These are phyloP conservation scores for Setaria italica DNA, from an alignment of 202 grass and related monocot species.

Conservation along the genomic window DNA sequence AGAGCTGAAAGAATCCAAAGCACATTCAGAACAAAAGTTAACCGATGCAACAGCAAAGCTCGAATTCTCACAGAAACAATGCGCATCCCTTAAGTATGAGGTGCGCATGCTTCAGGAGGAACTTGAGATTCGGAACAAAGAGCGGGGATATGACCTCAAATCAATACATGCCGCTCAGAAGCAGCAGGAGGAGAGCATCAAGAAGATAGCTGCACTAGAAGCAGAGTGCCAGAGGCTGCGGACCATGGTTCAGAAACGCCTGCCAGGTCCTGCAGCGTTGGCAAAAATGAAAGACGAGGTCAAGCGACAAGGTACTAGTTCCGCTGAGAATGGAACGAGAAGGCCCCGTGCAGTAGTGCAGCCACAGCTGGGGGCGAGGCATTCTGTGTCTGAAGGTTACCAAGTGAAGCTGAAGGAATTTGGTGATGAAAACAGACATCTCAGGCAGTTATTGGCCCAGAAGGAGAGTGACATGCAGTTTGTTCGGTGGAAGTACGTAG, in stretches of 20 bases:
- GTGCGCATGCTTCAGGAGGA: conserved; percentile 67
- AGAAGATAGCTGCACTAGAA: conserved; percentile 66
- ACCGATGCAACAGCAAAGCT: conserved; percentile 56
- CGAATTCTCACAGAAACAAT: conserved; percentile 58
- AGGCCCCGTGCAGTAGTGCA: conserved; percentile 24
- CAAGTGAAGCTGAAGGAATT: conserved; percentile 52
- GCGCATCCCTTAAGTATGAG: conserved; percentile 66
- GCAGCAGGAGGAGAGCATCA: conserved; percentile 56
- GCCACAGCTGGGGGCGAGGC: background rate
- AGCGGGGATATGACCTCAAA: conserved; percentile 64
- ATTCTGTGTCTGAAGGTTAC: conserved; percentile 34
- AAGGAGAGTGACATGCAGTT: conserved; percentile 59
- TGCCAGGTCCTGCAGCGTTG: conserved; percentile 68
- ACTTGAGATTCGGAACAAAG: conserved; percentile 73
- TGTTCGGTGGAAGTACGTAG: conserved; percentile 27
- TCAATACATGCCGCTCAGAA: conserved; percentile 72
- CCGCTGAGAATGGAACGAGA: conserved; percentile 44
- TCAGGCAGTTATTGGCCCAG: conserved; percentile 63
- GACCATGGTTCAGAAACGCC: conserved; percentile 68
- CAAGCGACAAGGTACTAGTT: conserved; percentile 46
- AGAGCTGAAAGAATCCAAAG: conserved; percentile 66
- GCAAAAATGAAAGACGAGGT: conserved; percentile 81
- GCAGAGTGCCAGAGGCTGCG: conserved; percentile 76
- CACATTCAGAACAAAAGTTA: conserved; percentile 43
- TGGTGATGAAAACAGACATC: conserved; percentile 70